Evolutionary conservation across 371 early-diverging fungal genomes (phyloP).

Genomic region (Circinella minor): DNA sequence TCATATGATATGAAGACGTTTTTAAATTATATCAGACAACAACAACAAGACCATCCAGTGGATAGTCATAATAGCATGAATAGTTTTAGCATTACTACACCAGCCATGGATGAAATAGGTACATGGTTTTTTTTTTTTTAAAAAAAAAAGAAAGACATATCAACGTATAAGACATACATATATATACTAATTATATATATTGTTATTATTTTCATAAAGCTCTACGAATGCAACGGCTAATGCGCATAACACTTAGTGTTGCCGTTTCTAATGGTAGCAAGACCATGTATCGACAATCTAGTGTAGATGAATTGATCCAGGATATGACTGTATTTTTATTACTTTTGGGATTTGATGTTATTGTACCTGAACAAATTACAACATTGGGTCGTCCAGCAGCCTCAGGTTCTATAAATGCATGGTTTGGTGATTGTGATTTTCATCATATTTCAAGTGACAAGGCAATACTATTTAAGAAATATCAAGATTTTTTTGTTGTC

Average conservation of each 20-base stretch:
- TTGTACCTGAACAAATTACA: conserved; percentile 30
- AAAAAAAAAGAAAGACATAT: not conserved
- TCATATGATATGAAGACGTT: conserved; percentile 13
- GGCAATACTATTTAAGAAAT: not conserved
- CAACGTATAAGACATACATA: too few species aligned
- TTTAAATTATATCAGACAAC: conserved; percentile 2
- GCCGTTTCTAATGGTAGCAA: conserved; percentile 1
- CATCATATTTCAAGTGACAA: not conserved
- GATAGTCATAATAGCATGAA: not conserved
- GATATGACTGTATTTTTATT: conserved; percentile 31
- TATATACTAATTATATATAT: too few species aligned
- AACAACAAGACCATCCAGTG: not conserved
- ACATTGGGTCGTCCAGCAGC: conserved; percentile 15
- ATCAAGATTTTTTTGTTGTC: conserved; percentile 24
- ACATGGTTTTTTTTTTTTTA: not conserved
- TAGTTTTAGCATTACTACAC: not conserved
- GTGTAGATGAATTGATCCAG: conserved; percentile 16
- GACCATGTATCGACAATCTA: not conserved
- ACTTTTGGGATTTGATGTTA: conserved; percentile 10
- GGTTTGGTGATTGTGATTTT: conserved; percentile 21
- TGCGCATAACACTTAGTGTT: conserved; percentile 1
- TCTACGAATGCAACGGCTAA: conserved; percentile 8
- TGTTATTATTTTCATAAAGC: not conserved
- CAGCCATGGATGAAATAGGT: not conserved
- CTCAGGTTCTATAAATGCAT: not conserved